Percentiles rank a stretch among this genome's conserved stretches.
These are phyloP conservation scores for Rhododendron simsii DNA, from an alignment of 148 eudicot species.

Conservation along the genomic window DNA sequence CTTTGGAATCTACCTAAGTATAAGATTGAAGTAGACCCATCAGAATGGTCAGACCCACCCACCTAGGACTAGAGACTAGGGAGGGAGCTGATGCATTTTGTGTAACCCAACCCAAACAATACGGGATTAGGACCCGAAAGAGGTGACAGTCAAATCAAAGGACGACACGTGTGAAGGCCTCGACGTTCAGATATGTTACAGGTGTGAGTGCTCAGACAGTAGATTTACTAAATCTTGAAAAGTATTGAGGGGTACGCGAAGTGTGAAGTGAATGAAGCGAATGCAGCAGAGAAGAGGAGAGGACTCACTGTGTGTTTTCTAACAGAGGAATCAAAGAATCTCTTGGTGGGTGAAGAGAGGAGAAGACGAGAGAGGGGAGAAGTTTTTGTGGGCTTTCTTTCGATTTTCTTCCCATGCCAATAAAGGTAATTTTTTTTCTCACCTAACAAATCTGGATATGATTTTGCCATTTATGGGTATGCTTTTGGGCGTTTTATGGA, in stretches of 20 bases:
- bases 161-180: neutral
- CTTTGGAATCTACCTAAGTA: neutral
- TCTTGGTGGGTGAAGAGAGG: conserved; percentile 6
- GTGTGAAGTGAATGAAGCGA: conserved; percentile 9
- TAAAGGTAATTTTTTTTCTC: conserved; percentile 5
- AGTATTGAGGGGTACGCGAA: neutral
- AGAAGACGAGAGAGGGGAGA: conserved; percentile 2
- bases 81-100: neutral
- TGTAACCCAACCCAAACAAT: neutral
- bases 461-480: neutral
- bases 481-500: neutral
- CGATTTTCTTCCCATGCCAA: conserved; percentile 8
- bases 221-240: conserved; percentile 10
- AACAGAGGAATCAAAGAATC: conserved; percentile 20
- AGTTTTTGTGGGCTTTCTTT: conserved; percentile 7
- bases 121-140: neutral
- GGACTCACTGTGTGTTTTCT: neutral
- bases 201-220: conserved; percentile 3
- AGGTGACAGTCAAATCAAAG: neutral
- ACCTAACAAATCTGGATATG: conserved; percentile 1
- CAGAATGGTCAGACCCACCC: neutral
- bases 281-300: neutral
- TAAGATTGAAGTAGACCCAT: neutral
- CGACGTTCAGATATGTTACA: neutral
- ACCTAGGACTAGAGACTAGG: neutral